Evolutionary conservation across 2,329 filamentous ascomycete genomes (phyloP), one percentile per base, ranked within the genome.

Genomic region (Aureobasidium namibiae): DNA sequence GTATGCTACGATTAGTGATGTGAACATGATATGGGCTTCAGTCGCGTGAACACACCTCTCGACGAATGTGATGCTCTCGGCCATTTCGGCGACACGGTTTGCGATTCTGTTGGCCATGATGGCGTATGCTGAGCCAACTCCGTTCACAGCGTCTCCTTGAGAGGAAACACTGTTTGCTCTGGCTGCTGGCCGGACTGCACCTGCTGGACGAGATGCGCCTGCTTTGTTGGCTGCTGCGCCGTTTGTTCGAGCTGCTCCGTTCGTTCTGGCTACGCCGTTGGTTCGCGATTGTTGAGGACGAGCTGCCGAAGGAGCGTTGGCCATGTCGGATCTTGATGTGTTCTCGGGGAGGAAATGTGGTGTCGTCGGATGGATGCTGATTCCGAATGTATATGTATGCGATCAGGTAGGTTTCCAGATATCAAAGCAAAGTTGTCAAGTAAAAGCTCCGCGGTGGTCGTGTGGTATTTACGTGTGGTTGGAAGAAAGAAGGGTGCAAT

Each of bases 11-110:
- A 14, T 61, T 39, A 49, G 58, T 29, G 18, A 45, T 3, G 7
- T 36, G 34, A 23, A 33, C 11, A 11, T 7, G 26, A 34, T 42
- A 14, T 11, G 18, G 23, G 14, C 13, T n/a, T 13, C n/a, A 49
- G 23, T 61, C 33, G 41, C 44, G 31, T 41, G 59, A 42, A 60
- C 36, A 34, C 14, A 54, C 71, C 75, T 74, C 67, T 79, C 76
- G 45, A 78, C 74, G 62, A 80, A 78, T 16, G 77, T 79, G 64
- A 78, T 76, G 68, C 77, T 78, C 69, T 80, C 77, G 8, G 77
- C 77, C 76, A 80, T 78, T 64, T 80, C 77, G 6, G 76, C 77
- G 13, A 80, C 76, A 46, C 77, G 71, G 67, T 79, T 80, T 44
- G 76, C 76, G 62, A 80, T 78, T 42, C 77, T 65, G 45, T 71